Evolutionary conservation across 257 asterid genomes (phyloP), one percentile per base, ranked within the genome.

Genomic region (Nemophila menziesii): DNA sequence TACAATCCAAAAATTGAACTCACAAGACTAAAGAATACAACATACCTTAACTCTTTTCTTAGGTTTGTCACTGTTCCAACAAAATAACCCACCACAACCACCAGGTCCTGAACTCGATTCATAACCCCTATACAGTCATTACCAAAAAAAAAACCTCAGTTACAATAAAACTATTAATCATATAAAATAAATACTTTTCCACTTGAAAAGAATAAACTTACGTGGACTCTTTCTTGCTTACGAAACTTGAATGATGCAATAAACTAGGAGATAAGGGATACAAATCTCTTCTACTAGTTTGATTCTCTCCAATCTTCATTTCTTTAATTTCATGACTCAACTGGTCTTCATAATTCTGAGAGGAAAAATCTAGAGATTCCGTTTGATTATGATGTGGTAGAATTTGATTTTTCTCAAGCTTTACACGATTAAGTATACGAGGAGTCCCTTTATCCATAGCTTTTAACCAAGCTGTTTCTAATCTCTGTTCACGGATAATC

Each of bases 381-480:
- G 46, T 19, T 44, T 62, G 73, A 16, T 54, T 69, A 17, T 61
- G 73, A 49, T 60, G 70, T 10, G 96, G 96, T 55, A 79, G 68
- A 50, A 85, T 76, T 73, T 85, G 96, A 58, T 85, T 85, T 76
- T 84, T 71, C 48, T 85, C 98, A 5, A 94, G 96, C 67, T 66
- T 84, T 66, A 56, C 49, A 29, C 63, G 81, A 37, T 60, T 62
- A 44, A 68, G 20, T 14, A 92, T 63, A 34, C 77, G 87, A 13
- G 89, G 75, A 15, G 81, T 70, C 55, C 86, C 77, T 60, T 75
- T 85, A 67, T 85, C 96, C 84, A 64, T 67, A 7, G 92, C 93
- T 56, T 81, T 94, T 58, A 86, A 61, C 96, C 96, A 75, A 1
- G 99, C 92, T 37, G 96, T 74, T 73, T 90, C 99, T 40, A 82